Evolutionary conservation across 768 basidiomycete species (phyloP).

Genomic region (Suillus subaureus): DNA sequence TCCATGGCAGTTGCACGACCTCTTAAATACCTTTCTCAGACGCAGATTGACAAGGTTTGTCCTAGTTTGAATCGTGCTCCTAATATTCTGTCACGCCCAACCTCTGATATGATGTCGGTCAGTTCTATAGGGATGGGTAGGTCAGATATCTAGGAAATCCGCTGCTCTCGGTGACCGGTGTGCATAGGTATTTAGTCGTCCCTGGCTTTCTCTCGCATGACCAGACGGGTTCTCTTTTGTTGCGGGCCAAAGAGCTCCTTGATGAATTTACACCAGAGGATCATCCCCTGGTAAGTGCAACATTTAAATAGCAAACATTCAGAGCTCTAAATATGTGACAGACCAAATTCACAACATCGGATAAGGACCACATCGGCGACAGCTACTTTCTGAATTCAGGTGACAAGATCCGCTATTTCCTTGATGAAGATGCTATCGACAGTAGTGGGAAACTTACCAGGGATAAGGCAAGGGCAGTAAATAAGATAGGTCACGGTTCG

Average conservation of each 20-base stretch:
- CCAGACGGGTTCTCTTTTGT: conserved; percentile 63
- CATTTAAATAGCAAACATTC: conserved; percentile 1
- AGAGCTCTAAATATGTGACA: conserved; percentile 27
- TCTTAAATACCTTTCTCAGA: conserved; percentile 53
- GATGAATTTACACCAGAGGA: conserved; percentile 74
- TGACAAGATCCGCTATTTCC: conserved; percentile 94
- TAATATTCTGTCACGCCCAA: neutral
- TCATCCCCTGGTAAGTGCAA: conserved; percentile 74
- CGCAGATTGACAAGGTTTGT: conserved; percentile 60
- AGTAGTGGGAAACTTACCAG: conserved; percentile 66
- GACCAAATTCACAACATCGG: conserved; percentile 88
- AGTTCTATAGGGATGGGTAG: conserved; percentile 67
- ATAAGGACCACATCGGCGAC: conserved; percentile 82
- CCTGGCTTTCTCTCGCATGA: conserved; percentile 67
- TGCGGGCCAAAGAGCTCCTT: conserved; percentile 73
- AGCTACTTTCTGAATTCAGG: conserved; percentile 91
- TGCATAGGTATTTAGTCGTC: conserved; percentile 73
- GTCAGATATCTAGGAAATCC: conserved; percentile 17
- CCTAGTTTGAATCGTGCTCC: neutral
- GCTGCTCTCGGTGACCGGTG: neutral
- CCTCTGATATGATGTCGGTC: neutral
- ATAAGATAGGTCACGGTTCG: conserved; percentile 92
- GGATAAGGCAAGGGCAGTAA: conserved; percentile 78
- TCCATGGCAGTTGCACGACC: neutral
- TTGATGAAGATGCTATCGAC: conserved; percentile 87